Evolutionary conservation across 2,329 filamentous ascomycete species (phyloP), one percentile per base, ranked within the genome.

Genomic region (Macrophomina phaseolina): DNA sequence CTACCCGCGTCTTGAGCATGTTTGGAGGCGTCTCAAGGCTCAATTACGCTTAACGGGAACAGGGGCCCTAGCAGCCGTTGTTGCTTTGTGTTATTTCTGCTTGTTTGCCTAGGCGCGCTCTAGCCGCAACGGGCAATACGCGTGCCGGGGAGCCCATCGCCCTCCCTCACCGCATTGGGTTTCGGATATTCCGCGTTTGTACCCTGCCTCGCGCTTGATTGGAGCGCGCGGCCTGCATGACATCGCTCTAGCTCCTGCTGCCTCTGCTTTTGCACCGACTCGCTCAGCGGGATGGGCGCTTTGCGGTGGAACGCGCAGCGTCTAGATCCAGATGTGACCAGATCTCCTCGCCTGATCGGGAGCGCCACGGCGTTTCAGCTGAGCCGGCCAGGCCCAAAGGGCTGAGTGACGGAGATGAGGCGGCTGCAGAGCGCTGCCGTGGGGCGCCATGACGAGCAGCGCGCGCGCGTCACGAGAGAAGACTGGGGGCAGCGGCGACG

Each of bases 301-400:
- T 52, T 52, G 48, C 48, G 32, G 51, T 64, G 48, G 49, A 34
- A 38, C 32, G 30, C 14, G 51, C 58, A 32, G 51, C 63, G 63
- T 65, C 63, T 56, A 65, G 63, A 65, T 65, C 63, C 63, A 51
- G 63, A 65, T 65, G 52, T 51, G 63, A 62, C 28, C 51, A 65
- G 63, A 65, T 65, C 63, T 65, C 40, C 30, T 65, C 63, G 63
- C 63, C 63, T 65, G 63, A 65, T 65, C 40, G 63, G 63, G 63
- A 65, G 58, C 63, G 63, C 63, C 63, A 65, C 63, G 51, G 63
- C 40, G 63, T 65, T 65, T 65, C 63, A 65, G 51, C 42, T 48
- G 63, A n/a, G 63, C 58, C 38, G 58, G 58, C 58, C 58, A 62
- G 58, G 58, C 58, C 42, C 42, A 49, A 49, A 48, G 58, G 42